phyloP scores from a whole-genome alignment of 805 yeast genomes.

The Teunomyces tritomae region DNA sequence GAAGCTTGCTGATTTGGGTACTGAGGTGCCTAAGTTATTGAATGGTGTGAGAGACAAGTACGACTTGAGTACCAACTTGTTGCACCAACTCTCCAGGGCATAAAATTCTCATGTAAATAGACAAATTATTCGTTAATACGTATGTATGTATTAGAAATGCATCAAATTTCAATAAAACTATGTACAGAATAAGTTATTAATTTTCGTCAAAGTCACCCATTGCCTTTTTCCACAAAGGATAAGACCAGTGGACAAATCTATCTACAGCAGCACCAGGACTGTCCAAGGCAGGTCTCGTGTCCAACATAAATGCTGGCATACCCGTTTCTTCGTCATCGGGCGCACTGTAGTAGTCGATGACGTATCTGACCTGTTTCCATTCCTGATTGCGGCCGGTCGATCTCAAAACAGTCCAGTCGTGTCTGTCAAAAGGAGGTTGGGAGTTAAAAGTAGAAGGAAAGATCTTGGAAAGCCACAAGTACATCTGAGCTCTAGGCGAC shows the following conservation, averaged over 20 bases:
- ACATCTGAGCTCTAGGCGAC: slow-evolving; percentile 80
- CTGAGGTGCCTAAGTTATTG: slow-evolving; percentile 37
- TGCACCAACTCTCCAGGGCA: slow-evolving; percentile 2
- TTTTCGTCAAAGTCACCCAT: slow-evolving; percentile 48
- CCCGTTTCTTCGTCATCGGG: slow-evolving; percentile 86
- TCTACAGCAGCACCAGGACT: slow-evolving; percentile 59
- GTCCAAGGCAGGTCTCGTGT: slow-evolving; percentile 95
- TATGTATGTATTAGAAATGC: background rate
- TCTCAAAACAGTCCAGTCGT: slow-evolving; percentile 95
- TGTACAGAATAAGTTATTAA: slow-evolving; percentile 3
- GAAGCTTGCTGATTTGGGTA: slow-evolving; percentile 34
- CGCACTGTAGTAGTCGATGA: slow-evolving; percentile 94
- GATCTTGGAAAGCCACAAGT: slow-evolving; percentile 59
- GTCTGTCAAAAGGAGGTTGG: slow-evolving; percentile 95
- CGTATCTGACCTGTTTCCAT: slow-evolving; percentile 81
- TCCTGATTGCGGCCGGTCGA: slow-evolving; percentile 42
- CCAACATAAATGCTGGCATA: slow-evolving; percentile 86
- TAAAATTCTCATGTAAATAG: background rate
- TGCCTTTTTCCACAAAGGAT: slow-evolving; percentile 67
- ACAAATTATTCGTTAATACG: slow-evolving; percentile 6
- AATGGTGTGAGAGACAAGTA: slow-evolving; percentile 12
- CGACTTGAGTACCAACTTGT: slow-evolving; percentile 11
- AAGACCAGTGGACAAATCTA: slow-evolving; percentile 64
- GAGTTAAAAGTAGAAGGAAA: slow-evolving; percentile 72
- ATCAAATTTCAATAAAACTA: background rate